These are phyloP conservation scores for Leptomonas pyrrhocoris DNA, from an alignment of 208 protist species.

Conservation along the genomic window DNA sequence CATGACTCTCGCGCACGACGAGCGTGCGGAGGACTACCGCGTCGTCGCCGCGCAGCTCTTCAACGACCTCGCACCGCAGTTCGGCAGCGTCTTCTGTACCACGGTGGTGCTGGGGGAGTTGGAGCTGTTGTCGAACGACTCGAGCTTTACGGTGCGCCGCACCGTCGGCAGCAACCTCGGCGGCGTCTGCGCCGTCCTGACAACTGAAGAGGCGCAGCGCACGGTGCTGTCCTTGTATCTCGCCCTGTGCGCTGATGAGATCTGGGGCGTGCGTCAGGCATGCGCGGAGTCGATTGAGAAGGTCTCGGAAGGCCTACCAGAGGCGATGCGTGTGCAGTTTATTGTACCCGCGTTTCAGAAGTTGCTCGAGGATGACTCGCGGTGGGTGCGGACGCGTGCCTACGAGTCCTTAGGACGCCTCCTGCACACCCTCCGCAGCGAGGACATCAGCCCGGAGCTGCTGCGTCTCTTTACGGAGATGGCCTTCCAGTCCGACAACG, in stretches of 20 bases:
- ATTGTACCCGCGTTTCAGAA: constrained; percentile 75
- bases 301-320: constrained; percentile 62
- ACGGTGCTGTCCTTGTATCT: constrained; percentile 87
- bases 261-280: constrained; percentile 96
- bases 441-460: constrained; percentile 82
- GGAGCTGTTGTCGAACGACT: constrained; percentile 87
- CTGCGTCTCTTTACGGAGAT: constrained; percentile 93
- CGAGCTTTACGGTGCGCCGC: constrained; percentile 89
- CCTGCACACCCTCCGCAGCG: constrained; percentile 87
- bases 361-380: constrained; percentile 86
- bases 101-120: constrained; percentile 83
- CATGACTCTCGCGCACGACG: constrained; percentile 92
- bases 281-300: constrained; percentile 89
- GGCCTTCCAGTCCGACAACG: constrained; percentile 87
- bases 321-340: constrained; percentile 53
- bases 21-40: constrained; percentile 94
- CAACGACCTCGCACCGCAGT: constrained; percentile 83
- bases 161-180: constrained; percentile 85
- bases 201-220: constrained; percentile 55
- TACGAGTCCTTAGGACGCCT: constrained; percentile 92
- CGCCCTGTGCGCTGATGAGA: constrained; percentile 93
- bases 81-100: constrained; percentile 73
- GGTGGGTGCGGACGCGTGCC: constrained; percentile 93
- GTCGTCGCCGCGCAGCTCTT: constrained; percentile 92
- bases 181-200: constrained; percentile 67